phyloP scores from a whole-genome alignment of 805 yeast genomes.

The Candida chauliodis region DNA sequence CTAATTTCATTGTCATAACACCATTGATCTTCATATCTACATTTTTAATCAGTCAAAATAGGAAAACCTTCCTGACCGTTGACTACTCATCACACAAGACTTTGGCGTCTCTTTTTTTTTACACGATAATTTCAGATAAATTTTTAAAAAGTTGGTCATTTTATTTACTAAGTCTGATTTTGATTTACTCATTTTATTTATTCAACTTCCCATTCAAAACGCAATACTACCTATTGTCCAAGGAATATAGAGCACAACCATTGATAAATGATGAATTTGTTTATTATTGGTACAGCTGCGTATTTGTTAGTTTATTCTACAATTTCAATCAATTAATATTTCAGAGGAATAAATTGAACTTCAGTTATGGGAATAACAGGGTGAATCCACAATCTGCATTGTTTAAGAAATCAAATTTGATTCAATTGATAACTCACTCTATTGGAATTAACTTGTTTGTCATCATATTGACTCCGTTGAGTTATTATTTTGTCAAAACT shows the following conservation, averaged over 20 bases:
- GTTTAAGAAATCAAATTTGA: conserved; percentile 17
- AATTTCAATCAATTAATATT: conserved; percentile 48
- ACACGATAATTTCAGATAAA: conserved; percentile 17
- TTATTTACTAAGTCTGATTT: conserved; percentile 21
- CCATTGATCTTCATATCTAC: conserved; percentile 32
- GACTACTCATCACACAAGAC: conserved; percentile 30
- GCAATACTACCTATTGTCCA: conserved; percentile 31
- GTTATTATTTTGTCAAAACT: conserved; percentile 39
- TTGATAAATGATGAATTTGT: conserved; percentile 43
- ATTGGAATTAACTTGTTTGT: conserved; percentile 26
- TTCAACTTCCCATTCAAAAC: conserved; percentile 23
- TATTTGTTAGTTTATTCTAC: conserved; percentile 42
- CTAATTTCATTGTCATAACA: conserved; percentile 20
- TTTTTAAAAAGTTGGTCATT: conserved; percentile 17
- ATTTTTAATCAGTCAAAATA: conserved; percentile 21
- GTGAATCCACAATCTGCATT: conserved; percentile 36
- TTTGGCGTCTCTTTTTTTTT: conserved; percentile 27
- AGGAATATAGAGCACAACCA: conserved; percentile 37
- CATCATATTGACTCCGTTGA: conserved; percentile 31
- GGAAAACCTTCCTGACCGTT: conserved; percentile 25
- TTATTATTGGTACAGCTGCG: conserved; percentile 46
- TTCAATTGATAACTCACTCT: conserved; percentile 35
- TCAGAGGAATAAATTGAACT: conserved; percentile 52
- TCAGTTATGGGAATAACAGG: conserved; percentile 41
- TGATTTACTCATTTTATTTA: conserved; percentile 22